These are phyloP conservation scores for Hanseniaspora valbyensis DNA, from an alignment of 805 yeast species.

Conservation along the genomic window DNA sequence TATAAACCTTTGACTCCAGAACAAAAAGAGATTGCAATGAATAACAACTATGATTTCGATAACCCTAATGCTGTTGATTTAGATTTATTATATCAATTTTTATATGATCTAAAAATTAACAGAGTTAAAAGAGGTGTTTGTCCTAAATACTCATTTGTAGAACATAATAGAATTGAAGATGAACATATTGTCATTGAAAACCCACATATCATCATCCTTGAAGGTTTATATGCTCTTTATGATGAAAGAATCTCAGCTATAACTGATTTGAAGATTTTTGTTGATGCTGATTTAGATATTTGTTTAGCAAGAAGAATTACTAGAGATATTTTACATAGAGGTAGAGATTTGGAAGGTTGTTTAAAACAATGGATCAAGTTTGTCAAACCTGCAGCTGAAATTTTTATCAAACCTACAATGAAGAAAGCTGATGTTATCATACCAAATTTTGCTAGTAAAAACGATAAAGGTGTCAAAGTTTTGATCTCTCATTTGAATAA, in stretches of 20 bases:
- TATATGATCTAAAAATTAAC: slow-evolving; percentile 61
- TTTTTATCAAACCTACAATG: slow-evolving; percentile 65
- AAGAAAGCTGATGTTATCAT: slow-evolving; percentile 71
- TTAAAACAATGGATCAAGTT: slow-evolving; percentile 80
- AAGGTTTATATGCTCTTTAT: slow-evolving; percentile 78
- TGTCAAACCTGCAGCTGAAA: slow-evolving; percentile 85
- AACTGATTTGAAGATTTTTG: slow-evolving; percentile 80
- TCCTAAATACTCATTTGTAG: slow-evolving; percentile 57
- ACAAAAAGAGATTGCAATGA: slow-evolving; percentile 52
- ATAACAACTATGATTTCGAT: slow-evolving; percentile 73
- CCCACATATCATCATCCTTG: slow-evolving; percentile 84
- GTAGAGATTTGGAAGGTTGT: slow-evolving; percentile 72
- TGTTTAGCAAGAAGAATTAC: slow-evolving; percentile 81
- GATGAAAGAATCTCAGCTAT: slow-evolving; percentile 56
- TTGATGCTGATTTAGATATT: slow-evolving; percentile 86
- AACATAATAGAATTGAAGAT: slow-evolving; percentile 51
- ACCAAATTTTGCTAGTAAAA: slow-evolving; percentile 77
- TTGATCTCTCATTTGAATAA: slow-evolving; percentile 68
- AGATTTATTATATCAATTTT: slow-evolving; percentile 54
- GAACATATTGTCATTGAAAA: slow-evolving; percentile 74
- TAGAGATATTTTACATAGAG: slow-evolving; percentile 77
- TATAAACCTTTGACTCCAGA: slow-evolving; percentile 62
- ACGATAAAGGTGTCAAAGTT: slow-evolving; percentile 65
- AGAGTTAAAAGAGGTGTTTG: slow-evolving; percentile 41
- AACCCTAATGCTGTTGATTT: slow-evolving; percentile 74